phyloP scores from a whole-genome alignment of 352 stramenopile genomes.

The Phytophthora ohioensis region DNA sequence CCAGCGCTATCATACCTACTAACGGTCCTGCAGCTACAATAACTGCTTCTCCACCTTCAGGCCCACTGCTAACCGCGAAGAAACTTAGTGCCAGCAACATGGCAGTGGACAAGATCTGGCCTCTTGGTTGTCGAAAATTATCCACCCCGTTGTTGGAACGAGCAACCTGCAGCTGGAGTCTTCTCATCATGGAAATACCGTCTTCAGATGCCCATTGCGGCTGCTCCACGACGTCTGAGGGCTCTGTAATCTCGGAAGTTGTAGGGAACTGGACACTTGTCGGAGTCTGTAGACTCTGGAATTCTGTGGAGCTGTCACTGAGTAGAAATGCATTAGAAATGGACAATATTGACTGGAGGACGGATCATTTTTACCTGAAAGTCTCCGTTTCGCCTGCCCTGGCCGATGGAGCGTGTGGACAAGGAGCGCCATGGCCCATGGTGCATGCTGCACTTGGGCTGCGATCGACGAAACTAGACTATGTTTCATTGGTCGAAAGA shows the following conservation, averaged over 20 bases:
- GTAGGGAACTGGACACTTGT: conserved; percentile 15
- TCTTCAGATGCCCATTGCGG: conserved; percentile 12
- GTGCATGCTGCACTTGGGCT: not conserved
- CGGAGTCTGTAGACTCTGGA: conserved; percentile 18
- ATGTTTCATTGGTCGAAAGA: conserved; percentile 13
- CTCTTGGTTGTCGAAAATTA: conserved; percentile 8
- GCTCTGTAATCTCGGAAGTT: not conserved
- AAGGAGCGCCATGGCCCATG: conserved; percentile 12
- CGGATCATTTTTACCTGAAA: conserved; percentile 9
- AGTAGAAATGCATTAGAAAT: conserved; percentile 11
- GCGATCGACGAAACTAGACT: not conserved
- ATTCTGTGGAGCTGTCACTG: conserved; percentile 11
- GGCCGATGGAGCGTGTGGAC: conserved; percentile 1
- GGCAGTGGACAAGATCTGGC: conserved; percentile 46
- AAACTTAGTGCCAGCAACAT: conserved; percentile 64
- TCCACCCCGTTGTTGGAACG: conserved; percentile 7
- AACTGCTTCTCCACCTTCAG: conserved; percentile 52
- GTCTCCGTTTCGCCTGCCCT: conserved; percentile 7
- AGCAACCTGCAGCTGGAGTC: conserved; percentile 11
- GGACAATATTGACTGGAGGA: not conserved
- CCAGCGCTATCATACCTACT: conserved; percentile 43
- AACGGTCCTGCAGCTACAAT: conserved; percentile 56
- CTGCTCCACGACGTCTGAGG: conserved; percentile 2
- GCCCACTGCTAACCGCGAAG: conserved; percentile 59
- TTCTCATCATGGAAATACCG: conserved; percentile 2